phyloP scores from a whole-genome alignment of 2,329 filamentous ascomycete species.

The Trichophyton benhamiae region DNA sequence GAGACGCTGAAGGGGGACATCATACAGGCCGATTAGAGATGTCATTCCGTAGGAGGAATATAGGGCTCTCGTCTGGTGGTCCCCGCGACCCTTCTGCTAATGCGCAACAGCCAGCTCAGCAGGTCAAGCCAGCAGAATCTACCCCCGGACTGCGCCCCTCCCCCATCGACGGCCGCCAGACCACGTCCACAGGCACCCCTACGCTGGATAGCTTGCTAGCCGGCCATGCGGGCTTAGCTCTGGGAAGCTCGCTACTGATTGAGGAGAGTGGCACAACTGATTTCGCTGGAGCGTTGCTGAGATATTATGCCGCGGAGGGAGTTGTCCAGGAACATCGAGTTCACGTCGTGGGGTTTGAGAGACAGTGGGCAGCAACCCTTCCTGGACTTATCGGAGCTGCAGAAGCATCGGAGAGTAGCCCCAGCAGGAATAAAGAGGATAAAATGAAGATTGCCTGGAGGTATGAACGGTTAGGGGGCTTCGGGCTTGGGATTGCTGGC shows the following conservation, averaged over 20 bases:
- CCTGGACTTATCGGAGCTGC: conserved; percentile 54
- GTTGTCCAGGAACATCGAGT: conserved; percentile 81
- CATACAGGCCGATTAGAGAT: conserved; percentile 27
- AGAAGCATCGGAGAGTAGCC: conserved; percentile 34
- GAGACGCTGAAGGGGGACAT: background rate
- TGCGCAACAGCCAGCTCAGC: conserved; percentile 3
- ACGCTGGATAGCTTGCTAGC: conserved; percentile 77
- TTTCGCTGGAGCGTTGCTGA: conserved; percentile 70
- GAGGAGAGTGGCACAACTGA: conserved; percentile 90
- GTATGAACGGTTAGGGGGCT: conserved; percentile 73
- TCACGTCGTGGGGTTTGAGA: conserved; percentile 68
- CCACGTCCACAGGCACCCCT: conserved; percentile 79
- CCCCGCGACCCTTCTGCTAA: conserved; percentile 13
- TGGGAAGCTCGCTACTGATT: conserved; percentile 69
- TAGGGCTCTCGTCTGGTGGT: conserved; percentile 39
- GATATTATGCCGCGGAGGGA: conserved; percentile 87
- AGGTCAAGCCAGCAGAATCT: conserved; percentile 17
- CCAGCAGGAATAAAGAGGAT: conserved; percentile 41
- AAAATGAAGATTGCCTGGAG: conserved; percentile 99
- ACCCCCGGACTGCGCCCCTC: conserved; percentile 61
- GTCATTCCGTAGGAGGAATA: conserved; percentile 58
- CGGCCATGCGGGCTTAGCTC: conserved; percentile 69
- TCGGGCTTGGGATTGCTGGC: conserved; percentile 43
- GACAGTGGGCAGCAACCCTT: conserved; percentile 70
- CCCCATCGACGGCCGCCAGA: conserved; percentile 72